Evolutionary conservation across 1,284 basidiomycete genomes (phyloP).

Genomic region (Sporisorium reilianum): DNA sequence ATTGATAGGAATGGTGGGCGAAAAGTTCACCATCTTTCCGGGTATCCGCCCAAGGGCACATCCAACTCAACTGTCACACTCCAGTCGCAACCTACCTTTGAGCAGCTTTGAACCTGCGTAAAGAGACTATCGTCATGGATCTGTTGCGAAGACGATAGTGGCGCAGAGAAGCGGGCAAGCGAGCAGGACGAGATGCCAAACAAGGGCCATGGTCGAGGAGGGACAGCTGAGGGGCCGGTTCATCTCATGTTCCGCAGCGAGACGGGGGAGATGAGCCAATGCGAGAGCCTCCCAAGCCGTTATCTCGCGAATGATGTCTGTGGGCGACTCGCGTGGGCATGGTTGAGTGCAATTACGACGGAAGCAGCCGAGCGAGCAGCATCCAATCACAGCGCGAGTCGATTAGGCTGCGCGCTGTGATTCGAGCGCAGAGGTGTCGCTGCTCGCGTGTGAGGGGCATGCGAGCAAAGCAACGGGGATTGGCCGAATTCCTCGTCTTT

Average conservation of each 20-base stretch:
- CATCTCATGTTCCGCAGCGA: not conserved
- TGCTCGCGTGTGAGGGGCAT: constrained; percentile 13
- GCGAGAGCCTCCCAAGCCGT: not conserved
- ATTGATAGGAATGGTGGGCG: not conserved
- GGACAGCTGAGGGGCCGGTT: not conserved
- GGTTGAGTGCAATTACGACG: not conserved
- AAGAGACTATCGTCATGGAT: not conserved
- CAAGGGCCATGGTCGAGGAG: not conserved
- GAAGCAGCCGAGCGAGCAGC: not conserved
- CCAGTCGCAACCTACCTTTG: too few relatives aligned
- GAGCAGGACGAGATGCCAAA: not conserved
- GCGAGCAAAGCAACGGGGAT: constrained; percentile 18
- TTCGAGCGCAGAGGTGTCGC: not conserved
- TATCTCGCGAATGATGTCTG: constrained; percentile 9
- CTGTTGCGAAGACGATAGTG: not conserved
- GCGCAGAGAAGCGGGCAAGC: not conserved
- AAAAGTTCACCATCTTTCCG: too few relatives aligned
- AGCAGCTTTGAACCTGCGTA: too few relatives aligned
- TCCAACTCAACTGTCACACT: too few relatives aligned
- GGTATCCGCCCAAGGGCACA: too few relatives aligned
- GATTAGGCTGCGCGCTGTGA: constrained; percentile 21
- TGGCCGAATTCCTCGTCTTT: constrained; percentile 17
- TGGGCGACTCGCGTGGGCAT: constrained; percentile 7
- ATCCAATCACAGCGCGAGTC: constrained; percentile 10
- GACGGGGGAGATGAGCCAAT: not conserved